Evolutionary conservation across 495 filamentous ascomycete species (phyloP).

Genomic region (Barbatosphaeria neglecta): DNA sequence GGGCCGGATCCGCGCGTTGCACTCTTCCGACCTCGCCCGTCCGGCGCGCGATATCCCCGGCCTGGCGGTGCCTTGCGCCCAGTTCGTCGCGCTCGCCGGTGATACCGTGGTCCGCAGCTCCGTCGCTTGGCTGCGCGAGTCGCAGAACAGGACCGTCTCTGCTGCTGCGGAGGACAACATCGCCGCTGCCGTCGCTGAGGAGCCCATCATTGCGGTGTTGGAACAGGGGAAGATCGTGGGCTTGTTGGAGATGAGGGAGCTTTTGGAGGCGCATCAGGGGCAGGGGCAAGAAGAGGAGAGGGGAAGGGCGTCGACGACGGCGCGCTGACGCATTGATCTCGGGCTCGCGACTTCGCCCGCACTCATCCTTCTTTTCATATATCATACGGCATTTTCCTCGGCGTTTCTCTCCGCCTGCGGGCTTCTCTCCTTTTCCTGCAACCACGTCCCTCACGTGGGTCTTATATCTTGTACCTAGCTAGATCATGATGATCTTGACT

Average conservation of each 20-base stretch:
- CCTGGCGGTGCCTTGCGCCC: neutral
- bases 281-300: too few relatives aligned
- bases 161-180: neutral
- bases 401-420: too few relatives aligned
- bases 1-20: slow-evolving; percentile 22
- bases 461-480: too few relatives aligned
- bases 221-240: slow-evolving; percentile 29
- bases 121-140: neutral
- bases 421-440: too few relatives aligned
- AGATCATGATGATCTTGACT: neutral
- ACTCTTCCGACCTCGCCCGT: slow-evolving; percentile 18
- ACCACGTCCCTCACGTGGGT: too few relatives aligned
- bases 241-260: slow-evolving; percentile 28
- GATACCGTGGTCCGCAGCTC: slow-evolving; percentile 12
- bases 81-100: slow-evolving; percentile 19
- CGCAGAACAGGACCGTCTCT: slow-evolving; percentile 16
- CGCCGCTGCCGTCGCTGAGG: slow-evolving; percentile 10
- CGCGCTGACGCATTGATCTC: too few relatives aligned
- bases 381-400: too few relatives aligned
- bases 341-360: too few relatives aligned
- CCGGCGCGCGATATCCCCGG: slow-evolving; percentile 4
- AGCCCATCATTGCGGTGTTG: slow-evolving; percentile 31
- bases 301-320: too few relatives aligned
- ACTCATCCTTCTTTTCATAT: too few relatives aligned
- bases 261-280: too few relatives aligned